Base-by-base conservation (phyloP, 495 filamentous ascomycete species). In the Melanomma pulvis-pyrius region DNA sequence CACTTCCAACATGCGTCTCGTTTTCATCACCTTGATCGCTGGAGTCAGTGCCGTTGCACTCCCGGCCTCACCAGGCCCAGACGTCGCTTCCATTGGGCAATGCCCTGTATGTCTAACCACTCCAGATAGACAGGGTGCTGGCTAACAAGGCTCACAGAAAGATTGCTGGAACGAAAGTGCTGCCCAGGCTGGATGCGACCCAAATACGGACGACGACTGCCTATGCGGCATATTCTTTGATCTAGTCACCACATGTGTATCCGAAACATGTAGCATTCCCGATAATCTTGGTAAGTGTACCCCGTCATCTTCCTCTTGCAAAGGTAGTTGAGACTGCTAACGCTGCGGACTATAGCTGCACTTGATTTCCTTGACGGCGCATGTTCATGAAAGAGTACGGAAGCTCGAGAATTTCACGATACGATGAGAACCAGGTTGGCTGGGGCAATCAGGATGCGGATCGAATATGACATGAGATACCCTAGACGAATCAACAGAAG, bases 171-270 rank as follows among this genome's bases (percentile, higher is more conserved):
- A 68, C 29, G 50, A 56, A 29, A 57, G 50, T 34, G 65, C 51
- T 3, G 48, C 22, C 9, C 36, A 56, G 9, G 59, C 58, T 5
- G 59, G 30, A 0, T 68, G 65, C 34, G 59, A 68, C 44, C 65
- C 65, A 3, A 58, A 68, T 19, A 30, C 57, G n/a, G 47, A 56
- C 21, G 52, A 68, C 21, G 65, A 13, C 15, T 68, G 65, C 24
- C 52, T 68, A 2, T 68, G 65, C 52, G 65, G 59, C 24, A 22
- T 17, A 13, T 68, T 68, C 59, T 58, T 68, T 19, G 59, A 68
- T 25, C 1, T 28, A 1, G 59, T 62, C 19, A 62, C 65, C 9
- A 1, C 24, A 19, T 68, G 65, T 32, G 34, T 61, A 5, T 59
- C 57, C 6, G 47, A 12, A 13, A 58, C 50, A 15, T 68, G 65